phyloP scores from a whole-genome alignment of 768 basidiomycete species.

The Termitomyces sp. region DNA sequence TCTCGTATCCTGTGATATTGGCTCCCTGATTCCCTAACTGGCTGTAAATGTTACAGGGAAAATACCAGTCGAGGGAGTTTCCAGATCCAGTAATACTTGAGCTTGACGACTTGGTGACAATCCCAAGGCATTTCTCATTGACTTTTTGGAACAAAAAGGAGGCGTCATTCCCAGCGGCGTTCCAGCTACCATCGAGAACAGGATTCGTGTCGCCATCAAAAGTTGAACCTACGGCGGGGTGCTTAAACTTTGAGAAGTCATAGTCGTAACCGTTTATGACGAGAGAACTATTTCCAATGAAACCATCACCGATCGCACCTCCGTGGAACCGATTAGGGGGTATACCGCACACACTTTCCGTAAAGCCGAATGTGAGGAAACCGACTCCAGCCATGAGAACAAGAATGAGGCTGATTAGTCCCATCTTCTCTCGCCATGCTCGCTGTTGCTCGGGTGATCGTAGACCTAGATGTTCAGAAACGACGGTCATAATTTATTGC shows the following conservation, averaged over 20 bases:
- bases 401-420: constrained; percentile 76
- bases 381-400: constrained; percentile 91
- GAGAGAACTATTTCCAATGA: constrained; percentile 73
- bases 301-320: constrained; percentile 65
- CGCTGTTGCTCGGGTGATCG: constrained; percentile 88
- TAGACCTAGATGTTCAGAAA: constrained; percentile 51
- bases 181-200: constrained; percentile 69
- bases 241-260: constrained; percentile 82
- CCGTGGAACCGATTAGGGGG: constrained; percentile 81
- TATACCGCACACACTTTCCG: constrained; percentile 85
- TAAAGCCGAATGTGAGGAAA: constrained; percentile 98
- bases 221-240: constrained; percentile 59
- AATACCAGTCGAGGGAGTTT: constrained; percentile 82
- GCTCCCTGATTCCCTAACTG: constrained; percentile 58
- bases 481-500: neutral
- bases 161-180: constrained; percentile 82
- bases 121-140: constrained; percentile 73
- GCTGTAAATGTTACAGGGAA: constrained; percentile 90
- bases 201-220: constrained; percentile 87
- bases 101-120: constrained; percentile 68
- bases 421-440: constrained; percentile 99
- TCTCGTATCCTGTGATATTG: constrained; percentile 69
- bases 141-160: constrained; percentile 94
- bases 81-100: constrained; percentile 68
- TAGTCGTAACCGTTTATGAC: constrained; percentile 95